A percentile compares a stretch with the other conserved stretches of the same genome.
phyloP scores from a whole-genome alignment of 805 yeast genomes.

The Isabelozyma pseudorhagii region DNA sequence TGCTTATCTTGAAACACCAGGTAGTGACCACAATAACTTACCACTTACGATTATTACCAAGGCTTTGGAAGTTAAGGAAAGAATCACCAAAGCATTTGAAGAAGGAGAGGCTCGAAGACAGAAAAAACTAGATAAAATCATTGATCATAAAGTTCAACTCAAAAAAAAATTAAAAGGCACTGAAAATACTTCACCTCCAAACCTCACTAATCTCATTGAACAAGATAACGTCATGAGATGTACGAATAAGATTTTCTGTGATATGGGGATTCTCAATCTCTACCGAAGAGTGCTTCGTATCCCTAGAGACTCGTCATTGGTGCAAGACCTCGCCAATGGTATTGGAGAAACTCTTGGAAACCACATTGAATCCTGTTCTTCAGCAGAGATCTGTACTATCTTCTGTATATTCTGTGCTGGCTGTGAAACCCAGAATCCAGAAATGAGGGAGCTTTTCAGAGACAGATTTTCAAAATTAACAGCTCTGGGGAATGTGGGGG shows the following conservation, averaged over 20 bases:
- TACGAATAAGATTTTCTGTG: conserved; percentile 51
- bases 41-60: conserved; percentile 17
- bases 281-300: conserved; percentile 53
- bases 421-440: conserved; percentile 47
- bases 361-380: conserved; percentile 42
- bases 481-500: conserved; percentile 41
- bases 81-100: conserved; percentile 14
- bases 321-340: conserved; percentile 46
- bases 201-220: conserved; percentile 17
- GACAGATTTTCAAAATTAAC: conserved; percentile 40
- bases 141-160: conserved; percentile 6
- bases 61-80: conserved; percentile 26
- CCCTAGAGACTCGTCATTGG: conserved; percentile 42
- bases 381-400: conserved; percentile 54
- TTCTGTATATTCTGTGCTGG: conserved; percentile 58
- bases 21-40: conserved; percentile 2
- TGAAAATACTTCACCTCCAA: conserved; percentile 9
- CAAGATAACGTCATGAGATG: conserved; percentile 37
- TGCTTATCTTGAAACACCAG: conserved; percentile 7
- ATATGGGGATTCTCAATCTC: conserved; percentile 53
- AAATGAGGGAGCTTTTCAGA: conserved; percentile 31
- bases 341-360: conserved; percentile 34
- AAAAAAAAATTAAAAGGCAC: conserved; percentile 1
- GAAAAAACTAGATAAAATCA: conserved; percentile 16
- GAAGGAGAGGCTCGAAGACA: conserved; percentile 26